A percentile compares a stretch with the other conserved stretches of the same genome.
phyloP scores from a whole-genome alignment of 768 basidiomycete species.

The Boletus barrowsii region DNA sequence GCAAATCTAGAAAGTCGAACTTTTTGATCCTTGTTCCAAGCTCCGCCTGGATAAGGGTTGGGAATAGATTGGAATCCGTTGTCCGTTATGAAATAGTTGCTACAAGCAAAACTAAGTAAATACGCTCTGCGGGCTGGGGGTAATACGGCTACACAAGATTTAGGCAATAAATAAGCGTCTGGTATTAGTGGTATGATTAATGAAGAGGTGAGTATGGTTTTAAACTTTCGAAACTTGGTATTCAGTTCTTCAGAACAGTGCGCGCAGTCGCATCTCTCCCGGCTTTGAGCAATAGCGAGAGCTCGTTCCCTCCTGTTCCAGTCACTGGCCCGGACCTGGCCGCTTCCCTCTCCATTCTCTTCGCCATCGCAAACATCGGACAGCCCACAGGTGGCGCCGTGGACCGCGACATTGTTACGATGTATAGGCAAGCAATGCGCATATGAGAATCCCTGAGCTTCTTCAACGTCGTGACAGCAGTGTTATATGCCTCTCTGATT shows the following conservation, averaged over 20 bases:
- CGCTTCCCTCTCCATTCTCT: conserved; percentile 41
- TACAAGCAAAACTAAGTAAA: not conserved
- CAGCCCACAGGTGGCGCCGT: conserved; percentile 46
- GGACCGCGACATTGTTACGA: conserved; percentile 79
- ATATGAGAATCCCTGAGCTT: conserved; percentile 85
- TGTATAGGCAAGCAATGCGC: conserved; percentile 81
- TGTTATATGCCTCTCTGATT: conserved; percentile 74
- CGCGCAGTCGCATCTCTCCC: conserved; percentile 85
- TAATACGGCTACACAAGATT: conserved; percentile 26
- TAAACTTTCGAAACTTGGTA: not conserved
- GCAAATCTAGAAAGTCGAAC: too few species aligned
- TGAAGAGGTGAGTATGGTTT: conserved; percentile 8
- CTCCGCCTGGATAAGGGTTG: too few species aligned
- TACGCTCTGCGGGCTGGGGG: not conserved
- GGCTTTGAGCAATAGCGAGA: conserved; percentile 80
- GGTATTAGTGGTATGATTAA: conserved; percentile 1
- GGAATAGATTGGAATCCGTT: too few species aligned
- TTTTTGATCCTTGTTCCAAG: too few species aligned
- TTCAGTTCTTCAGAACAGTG: conserved; percentile 43
- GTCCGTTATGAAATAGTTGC: too few species aligned
- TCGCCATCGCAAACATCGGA: conserved; percentile 56
- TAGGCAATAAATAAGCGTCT: conserved; percentile 28
- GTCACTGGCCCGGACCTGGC: conserved; percentile 52
- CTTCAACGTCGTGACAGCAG: conserved; percentile 75
- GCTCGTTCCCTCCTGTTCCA: conserved; percentile 88